Conservation (phyloP, 805 yeast species). For the Saturnispora galanensis region DNA sequence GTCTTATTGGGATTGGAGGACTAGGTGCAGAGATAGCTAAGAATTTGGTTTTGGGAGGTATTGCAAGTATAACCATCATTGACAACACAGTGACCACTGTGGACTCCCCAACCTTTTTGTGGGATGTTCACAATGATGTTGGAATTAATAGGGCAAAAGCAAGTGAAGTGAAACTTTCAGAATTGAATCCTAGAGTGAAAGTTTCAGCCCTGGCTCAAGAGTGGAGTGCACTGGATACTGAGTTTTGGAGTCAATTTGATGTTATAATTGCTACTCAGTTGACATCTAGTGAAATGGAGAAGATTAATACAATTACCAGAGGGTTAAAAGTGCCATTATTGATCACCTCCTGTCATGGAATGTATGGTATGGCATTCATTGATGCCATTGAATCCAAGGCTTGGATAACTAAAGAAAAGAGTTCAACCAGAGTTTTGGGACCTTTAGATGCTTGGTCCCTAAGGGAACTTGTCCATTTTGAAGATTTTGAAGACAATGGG, state of each 20-base stretch:
- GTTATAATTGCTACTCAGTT: conserved; percentile 71
- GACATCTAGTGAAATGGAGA: conserved; percentile 29
- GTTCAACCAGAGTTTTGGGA: conserved; percentile 44
- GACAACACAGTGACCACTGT: conserved; percentile 41
- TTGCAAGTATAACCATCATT: conserved; percentile 64
- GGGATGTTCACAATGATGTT: conserved; percentile 44
- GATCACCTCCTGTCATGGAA: conserved; percentile 60
- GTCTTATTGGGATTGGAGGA: conserved; percentile 65
- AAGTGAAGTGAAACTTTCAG: conserved; percentile 47
- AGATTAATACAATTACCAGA: conserved; percentile 51
- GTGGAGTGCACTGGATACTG: conserved; percentile 17
- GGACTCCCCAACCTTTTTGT: conserved; percentile 59
- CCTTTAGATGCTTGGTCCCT: conserved; percentile 2
- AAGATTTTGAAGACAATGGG: conserved; percentile 25
- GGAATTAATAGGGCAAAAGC: conserved; percentile 50
- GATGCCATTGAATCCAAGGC: conserved; percentile 65
- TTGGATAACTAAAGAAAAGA: conserved; percentile 40
- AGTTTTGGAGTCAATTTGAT: conserved; percentile 48
- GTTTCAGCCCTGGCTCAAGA: conserved; percentile 22
- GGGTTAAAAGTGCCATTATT: conserved; percentile 53
- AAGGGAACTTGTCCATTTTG: conserved; percentile 30
- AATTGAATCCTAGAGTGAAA: conserved; percentile 72
- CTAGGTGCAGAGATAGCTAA: conserved; percentile 77
- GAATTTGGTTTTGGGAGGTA: conserved; percentile 80
- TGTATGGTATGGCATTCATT: conserved; percentile 71